These are phyloP conservation scores for Wickerhamiella brachini DNA, from an alignment of 805 yeast genomes.

Conservation along the genomic window DNA sequence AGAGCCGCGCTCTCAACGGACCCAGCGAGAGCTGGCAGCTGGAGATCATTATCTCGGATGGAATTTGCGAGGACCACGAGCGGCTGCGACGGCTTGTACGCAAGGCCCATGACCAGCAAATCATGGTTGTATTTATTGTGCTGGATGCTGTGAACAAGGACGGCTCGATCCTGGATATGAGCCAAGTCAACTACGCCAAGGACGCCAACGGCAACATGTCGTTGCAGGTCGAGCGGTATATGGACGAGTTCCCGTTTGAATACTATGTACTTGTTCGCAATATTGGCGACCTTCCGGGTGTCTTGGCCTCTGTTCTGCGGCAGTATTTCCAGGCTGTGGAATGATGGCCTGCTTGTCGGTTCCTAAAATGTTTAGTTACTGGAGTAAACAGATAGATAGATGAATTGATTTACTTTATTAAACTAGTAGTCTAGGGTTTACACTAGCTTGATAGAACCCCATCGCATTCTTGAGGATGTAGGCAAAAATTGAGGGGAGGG, in stretches of 20 bases:
- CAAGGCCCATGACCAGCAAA: conserved; percentile 77
- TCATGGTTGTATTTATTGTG: conserved; percentile 89
- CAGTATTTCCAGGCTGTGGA: conserved; percentile 52
- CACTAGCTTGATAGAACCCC: too few relatives aligned
- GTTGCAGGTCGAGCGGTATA: conserved; percentile 65
- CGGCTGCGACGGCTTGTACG: conserved; percentile 73
- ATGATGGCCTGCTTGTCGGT: too few relatives aligned
- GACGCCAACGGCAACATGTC: conserved; percentile 48
- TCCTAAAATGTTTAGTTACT: too few relatives aligned
- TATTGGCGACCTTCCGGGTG: conserved; percentile 79
- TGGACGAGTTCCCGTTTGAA: conserved; percentile 93
- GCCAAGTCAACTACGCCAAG: conserved; percentile 73
- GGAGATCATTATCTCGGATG: conserved; percentile 87
- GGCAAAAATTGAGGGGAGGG: too few relatives aligned
- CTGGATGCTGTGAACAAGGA: conserved; percentile 67
- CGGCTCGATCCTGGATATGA: conserved; percentile 83
- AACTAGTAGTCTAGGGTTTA: too few relatives aligned
- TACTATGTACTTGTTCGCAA: conserved; percentile 88
- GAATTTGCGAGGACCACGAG: conserved; percentile 92
- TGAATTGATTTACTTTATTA: too few relatives aligned
- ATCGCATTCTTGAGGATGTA: too few relatives aligned
- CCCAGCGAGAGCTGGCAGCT: conserved; percentile 65
- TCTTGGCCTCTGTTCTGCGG: conserved; percentile 75
- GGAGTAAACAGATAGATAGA: too few relatives aligned
- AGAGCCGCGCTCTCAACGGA: conserved; percentile 34